These are phyloP conservation scores for Pelargonium australe DNA, from an alignment of 441 rosid species.

Conservation along the genomic window DNA sequence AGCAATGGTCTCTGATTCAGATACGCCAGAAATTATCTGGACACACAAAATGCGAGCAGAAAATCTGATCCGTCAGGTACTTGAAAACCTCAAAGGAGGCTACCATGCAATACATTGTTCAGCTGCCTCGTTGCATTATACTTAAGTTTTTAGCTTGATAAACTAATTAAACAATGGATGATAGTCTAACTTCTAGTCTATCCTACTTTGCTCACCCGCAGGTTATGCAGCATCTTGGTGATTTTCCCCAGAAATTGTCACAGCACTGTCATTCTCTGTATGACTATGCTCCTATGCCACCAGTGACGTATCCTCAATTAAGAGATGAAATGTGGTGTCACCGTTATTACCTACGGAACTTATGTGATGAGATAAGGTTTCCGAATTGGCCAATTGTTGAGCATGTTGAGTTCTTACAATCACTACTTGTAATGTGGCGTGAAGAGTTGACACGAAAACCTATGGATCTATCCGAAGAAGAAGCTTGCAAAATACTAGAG, in stretches of 20 bases:
- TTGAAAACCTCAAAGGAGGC: constrained; percentile 16
- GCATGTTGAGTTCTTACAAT: constrained; percentile 97
- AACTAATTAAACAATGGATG: constrained; percentile 12
- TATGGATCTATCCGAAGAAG: constrained; percentile 99
- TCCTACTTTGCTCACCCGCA: constrained; percentile 29
- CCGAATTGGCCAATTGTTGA: constrained; percentile 98
- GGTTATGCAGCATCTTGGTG: constrained; percentile 99
- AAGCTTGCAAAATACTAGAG: constrained; percentile 92
- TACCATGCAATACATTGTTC: constrained; percentile 15
- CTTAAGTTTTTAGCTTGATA: constrained; percentile 12
- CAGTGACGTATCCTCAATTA: constrained; percentile 97
- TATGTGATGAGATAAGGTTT: constrained; percentile 93
- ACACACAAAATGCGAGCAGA: constrained; percentile 99
- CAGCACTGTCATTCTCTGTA: constrained; percentile 96
- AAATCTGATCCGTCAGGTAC: constrained; percentile 94
- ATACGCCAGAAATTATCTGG: constrained; percentile 99
- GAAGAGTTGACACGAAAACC: constrained; percentile 97
- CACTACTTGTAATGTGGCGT: constrained; percentile 98
- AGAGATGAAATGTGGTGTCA: constrained; percentile 99
- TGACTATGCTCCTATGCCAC: constrained; percentile 99
- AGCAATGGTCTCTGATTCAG: constrained; percentile 99
- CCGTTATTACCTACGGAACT: constrained; percentile 91
- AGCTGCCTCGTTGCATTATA: constrained; percentile 21
- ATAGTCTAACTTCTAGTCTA: constrained; percentile 15
- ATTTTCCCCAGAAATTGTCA: constrained; percentile 91